Evolutionary conservation across 805 yeast species (phyloP).

Genomic region (Yamadazyma scolyti): DNA sequence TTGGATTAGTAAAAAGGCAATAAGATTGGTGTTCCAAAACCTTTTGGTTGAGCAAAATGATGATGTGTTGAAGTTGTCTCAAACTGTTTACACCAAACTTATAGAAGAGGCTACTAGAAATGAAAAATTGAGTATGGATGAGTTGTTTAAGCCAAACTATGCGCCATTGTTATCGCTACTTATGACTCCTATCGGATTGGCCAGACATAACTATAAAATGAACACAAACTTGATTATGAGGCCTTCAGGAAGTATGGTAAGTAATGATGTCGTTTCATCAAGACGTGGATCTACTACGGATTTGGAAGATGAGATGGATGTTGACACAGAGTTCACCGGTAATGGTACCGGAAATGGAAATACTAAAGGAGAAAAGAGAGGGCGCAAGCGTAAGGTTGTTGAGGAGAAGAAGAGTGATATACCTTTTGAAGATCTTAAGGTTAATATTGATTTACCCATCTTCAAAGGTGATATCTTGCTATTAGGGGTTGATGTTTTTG

Average conservation of each 20-base stretch:
- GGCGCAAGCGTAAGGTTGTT: slow-evolving; percentile 45
- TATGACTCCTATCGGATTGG: slow-evolving; percentile 93
- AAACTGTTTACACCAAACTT: slow-evolving; percentile 55
- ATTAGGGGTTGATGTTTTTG: slow-evolving; percentile 70
- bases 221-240: slow-evolving; percentile 66
- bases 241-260: slow-evolving; percentile 62
- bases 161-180: slow-evolving; percentile 60
- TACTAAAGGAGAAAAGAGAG: slow-evolving; percentile 27
- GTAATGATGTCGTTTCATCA: slow-evolving; percentile 4
- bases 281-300: slow-evolving; percentile 9
- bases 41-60: slow-evolving; percentile 83
- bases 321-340: slow-evolving; percentile 9
- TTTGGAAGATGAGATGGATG: slow-evolving; percentile 12
- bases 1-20: slow-evolving; percentile 76
- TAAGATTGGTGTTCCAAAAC: slow-evolving; percentile 82
- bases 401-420: slow-evolving; percentile 24
- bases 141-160: slow-evolving; percentile 52
- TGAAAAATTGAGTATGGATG: slow-evolving; percentile 41
- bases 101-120: slow-evolving; percentile 41
- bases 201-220: slow-evolving; percentile 86
- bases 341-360: slow-evolving; percentile 8
- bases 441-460: slow-evolving; percentile 92
- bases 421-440: slow-evolving; percentile 58
- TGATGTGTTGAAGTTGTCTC: slow-evolving; percentile 63
- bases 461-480: slow-evolving; percentile 86